Evolutionary conservation across 2,329 filamentous ascomycete genomes (phyloP).

Genomic region (Pyrenophora tritici-repentis): DNA sequence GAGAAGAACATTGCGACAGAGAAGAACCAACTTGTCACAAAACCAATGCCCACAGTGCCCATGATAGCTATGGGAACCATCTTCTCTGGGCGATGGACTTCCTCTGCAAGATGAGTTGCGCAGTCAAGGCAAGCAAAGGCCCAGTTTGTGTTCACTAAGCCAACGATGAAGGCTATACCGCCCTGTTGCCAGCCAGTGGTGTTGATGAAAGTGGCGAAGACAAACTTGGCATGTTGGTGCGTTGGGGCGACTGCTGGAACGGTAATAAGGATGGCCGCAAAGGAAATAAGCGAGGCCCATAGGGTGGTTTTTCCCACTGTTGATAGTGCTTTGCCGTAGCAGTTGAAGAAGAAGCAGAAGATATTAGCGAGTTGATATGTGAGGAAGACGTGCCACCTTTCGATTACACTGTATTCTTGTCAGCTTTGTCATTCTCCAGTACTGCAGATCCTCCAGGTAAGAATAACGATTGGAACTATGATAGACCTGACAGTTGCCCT

Average conservation of each 20-base stretch:
- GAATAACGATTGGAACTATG: no score
- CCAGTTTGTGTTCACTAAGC: slow-evolving; percentile 58
- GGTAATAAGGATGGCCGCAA: slow-evolving; percentile 55
- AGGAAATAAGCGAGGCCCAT: slow-evolving; percentile 55
- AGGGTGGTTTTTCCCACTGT: slow-evolving; percentile 51
- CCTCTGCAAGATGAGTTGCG: slow-evolving; percentile 58
- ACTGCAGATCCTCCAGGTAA: background rate
- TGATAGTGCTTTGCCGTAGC: slow-evolving; percentile 46
- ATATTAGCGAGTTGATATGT: slow-evolving; percentile 55
- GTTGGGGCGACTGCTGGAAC: slow-evolving; percentile 52
- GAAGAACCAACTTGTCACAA: slow-evolving; percentile 56
- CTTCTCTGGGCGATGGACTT: slow-evolving; percentile 53
- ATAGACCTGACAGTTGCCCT: no score
- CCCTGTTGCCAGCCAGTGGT: slow-evolving; percentile 55
- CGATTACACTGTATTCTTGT: slow-evolving; percentile 29
- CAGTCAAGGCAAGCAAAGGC: slow-evolving; percentile 57
- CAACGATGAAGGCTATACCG: slow-evolving; percentile 58
- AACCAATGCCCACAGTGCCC: slow-evolving; percentile 56
- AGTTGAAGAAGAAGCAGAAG: slow-evolving; percentile 57
- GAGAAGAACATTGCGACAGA: slow-evolving; percentile 57
- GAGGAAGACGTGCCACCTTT: slow-evolving; percentile 49
- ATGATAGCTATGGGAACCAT: slow-evolving; percentile 58
- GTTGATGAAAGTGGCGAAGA: slow-evolving; percentile 60
- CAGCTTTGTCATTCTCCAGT: background rate
- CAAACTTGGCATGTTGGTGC: slow-evolving; percentile 54